These are phyloP conservation scores for Pyrenochaeta sp. DNA, from an alignment of 2,329 filamentous ascomycete genomes.

Conservation along the genomic window DNA sequence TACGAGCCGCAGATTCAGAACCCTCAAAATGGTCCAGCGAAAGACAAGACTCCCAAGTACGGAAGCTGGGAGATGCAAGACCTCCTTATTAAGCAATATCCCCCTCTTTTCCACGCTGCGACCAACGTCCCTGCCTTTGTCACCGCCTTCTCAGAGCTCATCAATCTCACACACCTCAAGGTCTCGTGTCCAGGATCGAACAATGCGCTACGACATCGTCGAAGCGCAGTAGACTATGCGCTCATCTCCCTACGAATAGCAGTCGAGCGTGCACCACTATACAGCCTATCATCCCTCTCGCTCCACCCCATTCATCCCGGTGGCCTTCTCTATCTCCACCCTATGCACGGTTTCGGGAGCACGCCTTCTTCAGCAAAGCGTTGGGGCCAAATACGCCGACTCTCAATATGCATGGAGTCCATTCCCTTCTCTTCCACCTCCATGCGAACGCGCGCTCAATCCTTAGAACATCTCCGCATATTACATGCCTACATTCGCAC, in stretches of 20 bases:
- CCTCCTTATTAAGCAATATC: constrained; percentile 85
- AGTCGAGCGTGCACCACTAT: constrained; percentile 75
- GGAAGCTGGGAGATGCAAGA: constrained; percentile 81
- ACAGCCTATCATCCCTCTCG: constrained; percentile 72
- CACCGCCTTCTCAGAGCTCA: constrained; percentile 72
- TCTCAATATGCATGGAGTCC: constrained; percentile 75
- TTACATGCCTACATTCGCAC: constrained; percentile 80
- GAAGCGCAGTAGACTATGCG: constrained; percentile 85
- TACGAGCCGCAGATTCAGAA: constrained; percentile 76
- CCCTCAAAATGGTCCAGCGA: constrained; percentile 64
- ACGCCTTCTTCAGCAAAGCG: constrained; percentile 74
- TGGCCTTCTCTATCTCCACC: constrained; percentile 79
- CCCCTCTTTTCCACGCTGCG: constrained; percentile 86
- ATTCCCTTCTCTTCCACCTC: constrained; percentile 67
- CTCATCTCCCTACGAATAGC: constrained; percentile 87
- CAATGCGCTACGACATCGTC: constrained; percentile 71
- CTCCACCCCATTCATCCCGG: constrained; percentile 77
- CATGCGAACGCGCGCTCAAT: constrained; percentile 67
- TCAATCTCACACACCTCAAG: constrained; percentile 76
- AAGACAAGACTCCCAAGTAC: constrained; percentile 75
- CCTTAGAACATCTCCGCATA: constrained; percentile 68
- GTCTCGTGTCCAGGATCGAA: constrained; percentile 79
- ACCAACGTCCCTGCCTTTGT: constrained; percentile 89
- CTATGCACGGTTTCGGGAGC: constrained; percentile 76
- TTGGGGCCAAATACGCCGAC: constrained; percentile 79